Evolutionary conservation across 306 rosid genomes (phyloP).

Genomic region (Adenanthera pavonina): DNA sequence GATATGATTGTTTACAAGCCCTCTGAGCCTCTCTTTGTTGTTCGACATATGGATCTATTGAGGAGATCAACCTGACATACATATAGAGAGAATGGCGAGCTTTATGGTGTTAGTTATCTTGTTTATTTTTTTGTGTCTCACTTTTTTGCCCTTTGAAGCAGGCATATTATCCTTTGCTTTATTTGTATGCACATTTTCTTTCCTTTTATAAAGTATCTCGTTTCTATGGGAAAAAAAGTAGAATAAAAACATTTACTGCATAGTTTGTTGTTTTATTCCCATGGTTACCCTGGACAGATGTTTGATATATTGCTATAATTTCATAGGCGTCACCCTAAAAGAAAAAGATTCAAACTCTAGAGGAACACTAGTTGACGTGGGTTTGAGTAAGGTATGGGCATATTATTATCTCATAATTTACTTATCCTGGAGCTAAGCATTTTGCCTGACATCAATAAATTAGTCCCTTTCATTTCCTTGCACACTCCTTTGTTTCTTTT

Average conservation of each 20-base stretch:
- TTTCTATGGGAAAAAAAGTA: not conserved
- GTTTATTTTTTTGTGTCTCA: not conserved
- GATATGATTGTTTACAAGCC: not conserved
- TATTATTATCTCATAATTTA: constrained; percentile 27
- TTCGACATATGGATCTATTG: not conserved
- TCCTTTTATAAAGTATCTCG: not conserved
- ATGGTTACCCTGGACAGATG: constrained; percentile 10
- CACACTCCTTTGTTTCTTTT: constrained; percentile 6
- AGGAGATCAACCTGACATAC: not conserved
- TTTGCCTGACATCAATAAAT: not conserved
- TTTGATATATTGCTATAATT: constrained; percentile 45
- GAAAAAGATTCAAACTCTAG: constrained; percentile 56
- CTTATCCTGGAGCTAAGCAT: constrained; percentile 12
- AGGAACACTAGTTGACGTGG: constrained; percentile 87
- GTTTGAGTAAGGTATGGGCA: constrained; percentile 78
- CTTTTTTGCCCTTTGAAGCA: constrained; percentile 16
- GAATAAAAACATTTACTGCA: constrained; percentile 27
- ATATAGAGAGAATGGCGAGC: not conserved
- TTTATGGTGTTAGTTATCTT: constrained; percentile 29
- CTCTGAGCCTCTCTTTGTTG: not conserved
- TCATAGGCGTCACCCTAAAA: constrained; percentile 74
- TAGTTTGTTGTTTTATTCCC: constrained; percentile 35
- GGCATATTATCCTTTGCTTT: constrained; percentile 1
- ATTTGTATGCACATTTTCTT: not conserved
- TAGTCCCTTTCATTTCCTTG: not conserved